Conservation (phyloP, 305 asterid species). For the Fraxinus paxiana region DNA sequence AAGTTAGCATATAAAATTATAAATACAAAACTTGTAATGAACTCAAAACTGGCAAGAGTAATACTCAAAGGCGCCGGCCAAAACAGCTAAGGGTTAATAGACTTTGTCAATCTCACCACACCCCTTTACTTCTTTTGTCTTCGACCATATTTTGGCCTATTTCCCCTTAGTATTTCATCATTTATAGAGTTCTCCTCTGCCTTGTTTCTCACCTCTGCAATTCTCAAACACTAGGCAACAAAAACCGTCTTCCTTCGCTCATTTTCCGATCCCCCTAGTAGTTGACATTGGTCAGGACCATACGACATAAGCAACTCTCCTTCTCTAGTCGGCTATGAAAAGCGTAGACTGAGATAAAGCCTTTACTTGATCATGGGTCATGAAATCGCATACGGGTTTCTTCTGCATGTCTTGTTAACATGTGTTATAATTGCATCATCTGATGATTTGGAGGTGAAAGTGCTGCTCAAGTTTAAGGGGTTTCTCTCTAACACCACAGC, state of each 20-base stretch:
- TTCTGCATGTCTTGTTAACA: neutral
- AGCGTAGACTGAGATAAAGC: neutral
- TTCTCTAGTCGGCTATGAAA: neutral
- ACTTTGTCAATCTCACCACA: neutral
- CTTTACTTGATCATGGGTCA: neutral
- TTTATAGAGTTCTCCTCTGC: neutral
- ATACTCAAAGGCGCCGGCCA: neutral
- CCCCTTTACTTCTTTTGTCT: neutral
- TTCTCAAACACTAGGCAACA: neutral
- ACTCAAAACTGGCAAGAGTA: neutral
- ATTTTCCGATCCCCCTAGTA: neutral
- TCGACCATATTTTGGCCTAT: neutral
- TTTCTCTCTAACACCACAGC: conserved; percentile 15
- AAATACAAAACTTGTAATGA: neutral
- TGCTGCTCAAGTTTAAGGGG: conserved; percentile 20
- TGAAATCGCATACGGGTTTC: neutral
- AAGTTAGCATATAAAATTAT: neutral
- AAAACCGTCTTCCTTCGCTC: neutral
- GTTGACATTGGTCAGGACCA: neutral
- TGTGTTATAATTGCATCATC: neutral
- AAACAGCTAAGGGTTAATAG: neutral
- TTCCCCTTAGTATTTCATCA: neutral
- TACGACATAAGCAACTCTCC: neutral
- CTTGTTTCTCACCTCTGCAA: neutral
- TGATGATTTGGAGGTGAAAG: neutral